phyloP scores from a whole-genome alignment of 2,329 filamentous ascomycete genomes.

The Penicillium thymicola region DNA sequence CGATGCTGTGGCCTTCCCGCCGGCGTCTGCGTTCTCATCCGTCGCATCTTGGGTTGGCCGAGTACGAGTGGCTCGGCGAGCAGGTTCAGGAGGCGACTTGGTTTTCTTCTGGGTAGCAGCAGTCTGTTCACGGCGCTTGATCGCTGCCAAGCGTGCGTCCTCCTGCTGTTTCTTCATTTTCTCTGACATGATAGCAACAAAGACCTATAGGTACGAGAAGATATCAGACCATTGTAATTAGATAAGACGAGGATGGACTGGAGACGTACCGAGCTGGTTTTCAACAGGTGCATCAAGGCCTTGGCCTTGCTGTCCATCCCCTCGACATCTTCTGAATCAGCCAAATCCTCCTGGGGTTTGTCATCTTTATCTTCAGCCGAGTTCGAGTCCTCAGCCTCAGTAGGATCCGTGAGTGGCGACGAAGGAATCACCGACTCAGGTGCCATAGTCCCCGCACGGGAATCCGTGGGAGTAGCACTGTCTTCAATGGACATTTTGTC shows the following conservation, averaged over 20 bases:
- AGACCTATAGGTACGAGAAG: slow-evolving; percentile 34
- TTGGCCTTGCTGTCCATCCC: slow-evolving; percentile 45
- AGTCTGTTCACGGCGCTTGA: slow-evolving; percentile 29
- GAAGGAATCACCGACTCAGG: slow-evolving; percentile 33
- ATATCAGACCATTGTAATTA: background rate
- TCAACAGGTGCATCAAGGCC: slow-evolving; percentile 45
- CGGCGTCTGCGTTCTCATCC: slow-evolving; percentile 18
- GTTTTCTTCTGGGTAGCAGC: slow-evolving; percentile 27
- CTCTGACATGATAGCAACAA: slow-evolving; percentile 50
- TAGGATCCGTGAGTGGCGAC: slow-evolving; percentile 24
- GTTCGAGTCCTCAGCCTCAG: slow-evolving; percentile 13
- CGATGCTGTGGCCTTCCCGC: slow-evolving; percentile 21
- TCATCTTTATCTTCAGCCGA: slow-evolving; percentile 10
- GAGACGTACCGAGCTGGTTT: slow-evolving; percentile 43
- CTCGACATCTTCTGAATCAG: slow-evolving; percentile 32
- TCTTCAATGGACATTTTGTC: slow-evolving; percentile 27
- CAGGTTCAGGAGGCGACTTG: slow-evolving; percentile 20
- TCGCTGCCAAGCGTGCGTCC: slow-evolving; percentile 37
- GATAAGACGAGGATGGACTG: background rate
- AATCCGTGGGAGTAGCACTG: slow-evolving; percentile 26
- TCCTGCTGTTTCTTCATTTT: slow-evolving; percentile 50
- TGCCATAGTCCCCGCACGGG: slow-evolving; percentile 22
- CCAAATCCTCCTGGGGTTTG: slow-evolving; percentile 21
- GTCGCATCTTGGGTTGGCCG: slow-evolving; percentile 18
- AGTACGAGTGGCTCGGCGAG: slow-evolving; percentile 35